Percentiles rank a stretch among this genome's conserved stretches.
These are phyloP conservation scores for Sordaria brevicollis DNA, from an alignment of 495 filamentous ascomycete species.

Conservation along the genomic window DNA sequence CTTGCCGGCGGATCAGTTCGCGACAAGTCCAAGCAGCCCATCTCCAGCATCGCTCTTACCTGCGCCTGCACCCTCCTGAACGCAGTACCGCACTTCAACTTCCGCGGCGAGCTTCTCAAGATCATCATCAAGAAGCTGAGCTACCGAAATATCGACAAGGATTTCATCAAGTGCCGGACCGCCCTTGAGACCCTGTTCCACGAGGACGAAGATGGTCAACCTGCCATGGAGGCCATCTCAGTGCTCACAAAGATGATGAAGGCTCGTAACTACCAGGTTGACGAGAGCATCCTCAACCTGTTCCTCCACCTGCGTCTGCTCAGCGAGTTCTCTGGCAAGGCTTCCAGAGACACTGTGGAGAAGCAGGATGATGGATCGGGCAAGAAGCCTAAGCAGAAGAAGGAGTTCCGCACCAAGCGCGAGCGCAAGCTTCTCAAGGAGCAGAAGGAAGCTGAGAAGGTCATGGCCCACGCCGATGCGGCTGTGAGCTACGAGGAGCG, in stretches of 20 bases:
- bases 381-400: slow-evolving; percentile 65
- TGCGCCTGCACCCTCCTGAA: slow-evolving; percentile 73
- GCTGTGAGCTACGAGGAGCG: slow-evolving; percentile 82
- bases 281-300: slow-evolving; percentile 80
- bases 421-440: slow-evolving; percentile 59
- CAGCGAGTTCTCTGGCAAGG: slow-evolving; percentile 75
- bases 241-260: slow-evolving; percentile 93
- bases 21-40: slow-evolving; percentile 36
- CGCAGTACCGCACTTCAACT: slow-evolving; percentile 92
- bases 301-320: slow-evolving; percentile 86
- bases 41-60: slow-evolving; percentile 66
- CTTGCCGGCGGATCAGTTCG: background rate
- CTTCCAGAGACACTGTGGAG: slow-evolving; percentile 62
- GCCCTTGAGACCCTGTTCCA: slow-evolving; percentile 72
- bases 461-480: slow-evolving; percentile 88
- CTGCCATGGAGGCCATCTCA: slow-evolving; percentile 77
- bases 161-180: slow-evolving; percentile 68
- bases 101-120: slow-evolving; percentile 73
- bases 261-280: slow-evolving; percentile 61
- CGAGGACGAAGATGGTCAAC: slow-evolving; percentile 80
- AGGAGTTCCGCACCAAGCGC: slow-evolving; percentile 39
- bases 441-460: slow-evolving; percentile 77
- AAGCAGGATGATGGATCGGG: slow-evolving; percentile 36
- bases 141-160: slow-evolving; percentile 51
- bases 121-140: slow-evolving; percentile 79